Percentiles rank a stretch among this genome's conserved stretches.
Conservation (phyloP, 495 filamentous ascomycete genomes). For the Podospora bellae-mahoneyi region DNA sequence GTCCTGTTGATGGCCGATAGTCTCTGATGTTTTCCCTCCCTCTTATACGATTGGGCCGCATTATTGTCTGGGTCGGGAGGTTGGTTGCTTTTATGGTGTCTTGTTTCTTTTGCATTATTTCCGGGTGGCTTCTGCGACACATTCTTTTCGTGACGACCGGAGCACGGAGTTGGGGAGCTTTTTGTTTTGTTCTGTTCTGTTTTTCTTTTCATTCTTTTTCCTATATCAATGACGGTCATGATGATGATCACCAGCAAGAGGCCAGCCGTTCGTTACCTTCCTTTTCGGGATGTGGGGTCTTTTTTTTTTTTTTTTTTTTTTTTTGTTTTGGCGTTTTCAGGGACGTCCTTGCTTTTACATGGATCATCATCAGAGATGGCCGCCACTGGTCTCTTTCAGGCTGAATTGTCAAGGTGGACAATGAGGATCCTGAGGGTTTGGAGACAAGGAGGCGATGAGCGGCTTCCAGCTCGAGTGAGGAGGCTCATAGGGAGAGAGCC, state of each 20-base stretch:
- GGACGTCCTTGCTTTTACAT: not conserved
- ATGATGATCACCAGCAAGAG: not conserved
- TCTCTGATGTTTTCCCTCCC: not conserved
- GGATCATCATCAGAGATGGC: not conserved
- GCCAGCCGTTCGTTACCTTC: slow-evolving; percentile 4
- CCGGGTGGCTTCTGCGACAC: not conserved
- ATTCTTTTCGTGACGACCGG: not conserved
- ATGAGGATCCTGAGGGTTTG: not conserved
- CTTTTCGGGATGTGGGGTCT: not conserved
- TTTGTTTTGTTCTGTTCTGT: not conserved
- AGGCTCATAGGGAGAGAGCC: not conserved
- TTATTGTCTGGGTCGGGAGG: not conserved
- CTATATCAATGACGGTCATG: not conserved
- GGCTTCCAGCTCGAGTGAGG: not conserved
- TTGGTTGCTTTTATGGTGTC: not conserved
- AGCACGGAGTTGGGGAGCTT: not conserved
- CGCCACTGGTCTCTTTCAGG: not conserved
- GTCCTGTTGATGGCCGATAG: not conserved
- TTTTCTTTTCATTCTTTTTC: not conserved
- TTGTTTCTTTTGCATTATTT: slow-evolving; percentile 15
- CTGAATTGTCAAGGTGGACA: slow-evolving; percentile 1
- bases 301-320: not conserved
- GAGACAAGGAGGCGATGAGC: not conserved
- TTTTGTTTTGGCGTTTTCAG: not conserved
- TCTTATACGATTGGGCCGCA: not conserved